These are phyloP conservation scores for Pseudogymnoascus sp. DNA, from an alignment of 2,329 filamentous ascomycete genomes.

Conservation along the genomic window DNA sequence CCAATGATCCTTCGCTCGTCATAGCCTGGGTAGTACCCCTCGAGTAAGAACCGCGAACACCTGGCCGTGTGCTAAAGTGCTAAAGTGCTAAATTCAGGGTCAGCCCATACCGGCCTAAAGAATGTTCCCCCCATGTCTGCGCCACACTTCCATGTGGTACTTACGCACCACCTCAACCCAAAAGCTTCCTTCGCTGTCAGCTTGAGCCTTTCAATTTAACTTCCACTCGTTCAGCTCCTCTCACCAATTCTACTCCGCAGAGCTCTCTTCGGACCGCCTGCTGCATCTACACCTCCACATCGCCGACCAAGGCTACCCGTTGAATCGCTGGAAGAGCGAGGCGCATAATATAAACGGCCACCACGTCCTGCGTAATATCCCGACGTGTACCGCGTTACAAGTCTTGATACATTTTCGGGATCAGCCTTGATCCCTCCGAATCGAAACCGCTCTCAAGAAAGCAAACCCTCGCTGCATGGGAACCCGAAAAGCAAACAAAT, in stretches of 20 bases:
- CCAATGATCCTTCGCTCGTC: neutral
- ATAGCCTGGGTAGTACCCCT: neutral
- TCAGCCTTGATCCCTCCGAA: neutral
- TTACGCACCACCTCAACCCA: constrained; percentile 5
- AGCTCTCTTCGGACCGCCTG: neutral
- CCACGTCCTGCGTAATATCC: neutral
- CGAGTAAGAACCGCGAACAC: neutral
- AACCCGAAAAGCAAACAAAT: neutral
- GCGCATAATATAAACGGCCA: neutral
- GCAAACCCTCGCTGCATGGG: neutral
- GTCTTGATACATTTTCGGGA: constrained; percentile 4
- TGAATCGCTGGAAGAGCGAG: neutral
- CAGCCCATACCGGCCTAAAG: neutral
- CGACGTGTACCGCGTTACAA: constrained; percentile 2
- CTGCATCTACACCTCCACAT: neutral
- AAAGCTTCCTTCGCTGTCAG: neutral
- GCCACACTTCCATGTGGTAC: constrained; percentile 2
- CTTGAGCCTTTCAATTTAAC: neutral
- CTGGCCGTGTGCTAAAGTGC: no score
- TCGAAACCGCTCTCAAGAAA: neutral
- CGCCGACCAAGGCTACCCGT: neutral
- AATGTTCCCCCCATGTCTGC: constrained; percentile 4
- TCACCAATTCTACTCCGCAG: neutral
- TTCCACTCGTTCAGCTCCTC: neutral
- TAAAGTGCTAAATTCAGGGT: neutral